Base-by-base conservation (phyloP, 2,329 filamentous ascomycete species). In the Domatiomyces catenatus region DNA sequence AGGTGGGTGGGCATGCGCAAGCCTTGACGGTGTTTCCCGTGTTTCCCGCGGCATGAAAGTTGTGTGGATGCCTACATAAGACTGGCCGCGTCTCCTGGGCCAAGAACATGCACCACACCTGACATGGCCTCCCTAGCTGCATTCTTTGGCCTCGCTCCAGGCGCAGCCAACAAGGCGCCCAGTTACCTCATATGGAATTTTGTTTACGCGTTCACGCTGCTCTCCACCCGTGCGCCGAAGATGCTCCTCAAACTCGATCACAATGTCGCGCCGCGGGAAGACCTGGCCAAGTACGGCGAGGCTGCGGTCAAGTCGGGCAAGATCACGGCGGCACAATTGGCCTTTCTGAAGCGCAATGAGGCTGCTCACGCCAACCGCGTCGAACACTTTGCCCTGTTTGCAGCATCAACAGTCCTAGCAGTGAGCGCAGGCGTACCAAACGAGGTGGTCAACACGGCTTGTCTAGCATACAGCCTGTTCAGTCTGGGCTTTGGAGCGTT, bases 301-400 rank as follows among this genome's bases (percentile, higher is more conserved):
- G 59, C 58, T 6, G 69, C 70, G 15, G 67, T 73, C 8, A 59
- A 58, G 3, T 66, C 68, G 2, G 69, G 69, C 3, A 71, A 71
- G 55, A 63, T 75, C 43, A 71, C 67, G 0, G 64, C 63, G 42
- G 53, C 52, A 22, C 67, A 70, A 53, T 62, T 74, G 10, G 61
- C 67, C 4, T 67, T 67, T 61, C 56, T 75, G 17, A 66, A 64
- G 49, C 69, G 72, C 44, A 66, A 67, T 53, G 69, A 74, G 51
- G 58, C 64, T 6, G 70, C 70, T 12, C 68, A 71, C 52, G 67
- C 68, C 15, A 75, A 75, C 50, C 64, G 69, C 0, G 64, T 74
- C 2, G 71, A 69, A 42, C 46, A 55, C 43, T 55, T 51, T 39
- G 46, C 53, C 17, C 10, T 72, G 1, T 67, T 72, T 51, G 55